Base-by-base conservation (phyloP, 306 rosid genomes). In the Fagus sylvatica region DNA sequence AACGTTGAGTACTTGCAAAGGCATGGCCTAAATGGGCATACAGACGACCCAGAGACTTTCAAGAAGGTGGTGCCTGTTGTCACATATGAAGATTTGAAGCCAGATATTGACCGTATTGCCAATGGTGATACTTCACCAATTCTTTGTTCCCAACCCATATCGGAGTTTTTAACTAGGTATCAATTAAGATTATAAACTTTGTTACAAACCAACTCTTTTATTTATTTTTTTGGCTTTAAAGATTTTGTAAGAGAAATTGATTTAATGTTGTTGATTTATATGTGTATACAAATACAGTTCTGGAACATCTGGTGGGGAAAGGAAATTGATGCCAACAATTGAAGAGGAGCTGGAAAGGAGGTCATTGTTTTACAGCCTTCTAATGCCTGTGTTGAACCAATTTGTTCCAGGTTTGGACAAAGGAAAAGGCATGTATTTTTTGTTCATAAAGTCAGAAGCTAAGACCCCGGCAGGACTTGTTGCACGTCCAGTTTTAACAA, bases 81-180 rank as follows among this genome's bases (percentile, higher is more conserved):
- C 17, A 76, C 79, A 11, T 90, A 88, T n/a, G 90, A 90, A 33
- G 89, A 88, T 70, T 28, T 90, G 10, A 82, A 86, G 77, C 79
- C 90, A 11, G 77, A 90, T 75, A 81, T 90, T 19, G 86, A 90
- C 78, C 94, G 94, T 62, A 86, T 88, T 33, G 89, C 89, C 33
- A 72, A 76, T 74, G 94, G 94, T 19, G 94, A 88, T 74, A 67
- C 76, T 32, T 84, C 92, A 30, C 84, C 81, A 4, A 90, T 90
- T 48, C 78, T 90, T 16, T 90, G 90, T 17, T 88, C 92, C 28
- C 22, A 84, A 53, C 94, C 92, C 74, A 84, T 90, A 2, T 86
- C 94, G 1, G 92, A 90, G 77, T 90, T 90, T 74, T 83, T 90
- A 48, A 88, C 92, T 40, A 90, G 94, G 94, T 90, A 46, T 76